Evolutionary conservation across 176 grass and related monocot species (phyloP), one percentile per base, ranked within the genome.

Genomic region (Ensete ventricosum): DNA sequence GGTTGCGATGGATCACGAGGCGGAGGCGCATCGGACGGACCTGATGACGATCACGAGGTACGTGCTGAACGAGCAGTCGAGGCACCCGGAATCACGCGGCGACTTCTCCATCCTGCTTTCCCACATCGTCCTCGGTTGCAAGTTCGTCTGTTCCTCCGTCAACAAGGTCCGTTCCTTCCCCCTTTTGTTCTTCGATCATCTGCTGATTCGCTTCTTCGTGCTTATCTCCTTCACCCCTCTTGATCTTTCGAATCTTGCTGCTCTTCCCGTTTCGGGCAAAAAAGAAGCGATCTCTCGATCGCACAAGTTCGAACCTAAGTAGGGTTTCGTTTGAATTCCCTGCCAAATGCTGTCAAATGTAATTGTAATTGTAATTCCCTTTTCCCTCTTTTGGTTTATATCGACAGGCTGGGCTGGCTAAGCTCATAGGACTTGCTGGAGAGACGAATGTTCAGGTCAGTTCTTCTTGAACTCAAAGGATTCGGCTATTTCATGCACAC

Each of bases 51-150:
- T 99, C 81, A 99, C 90, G 69, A 70, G 95, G 82, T 60, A 94
- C 81, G 95, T 94, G 79, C 84, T 99, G 21, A 99, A 91, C 88
- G 95, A 99, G 88, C 95, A 99, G 82, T 84, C 86, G 82, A 73
- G 78, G 84, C 25, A 83, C 66, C 84, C 84, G 8, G 91, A 99
- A 83, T 86, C 95, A 14, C 82, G 88, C 63, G 95, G 95, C 49
- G 95, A 99, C 84, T 88, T 99, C 81, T 86, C 84, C 82, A 99
- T 99, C 91, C 95, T 99, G 60, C 88, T 99, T 81, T 90, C 83
- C 14, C 86, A 99, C 88, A 99, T 99, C 91, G 91, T 99, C 79
- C 78, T 99, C 81, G 95, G 95, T 14, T 99, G 95, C 88, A 99
- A 99, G 89, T 99, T 99, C 80, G 95, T 99, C 73, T 88, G 90